Evolutionary conservation across 768 basidiomycete species (phyloP).

Genomic region (Rhizopogon salebrosus): DNA sequence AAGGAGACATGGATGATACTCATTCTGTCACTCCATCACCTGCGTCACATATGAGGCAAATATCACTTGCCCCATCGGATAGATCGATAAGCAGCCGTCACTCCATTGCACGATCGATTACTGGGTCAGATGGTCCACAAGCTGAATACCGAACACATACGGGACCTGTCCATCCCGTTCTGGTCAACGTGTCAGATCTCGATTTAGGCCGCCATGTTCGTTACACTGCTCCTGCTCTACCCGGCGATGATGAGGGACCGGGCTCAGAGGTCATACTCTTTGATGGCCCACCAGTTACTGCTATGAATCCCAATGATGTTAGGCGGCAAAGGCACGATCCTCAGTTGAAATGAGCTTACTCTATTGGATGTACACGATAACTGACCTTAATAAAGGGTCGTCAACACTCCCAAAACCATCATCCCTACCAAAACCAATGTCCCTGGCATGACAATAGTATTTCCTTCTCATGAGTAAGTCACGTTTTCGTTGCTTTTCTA

Average conservation of each 20-base stretch:
- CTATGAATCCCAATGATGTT: conserved; percentile 12
- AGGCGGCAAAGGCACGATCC: conserved; percentile 6
- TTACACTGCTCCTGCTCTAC: not conserved
- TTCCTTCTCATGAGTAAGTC: not conserved
- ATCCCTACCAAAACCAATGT: not conserved
- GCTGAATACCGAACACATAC: not conserved
- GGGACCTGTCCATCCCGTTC: not conserved
- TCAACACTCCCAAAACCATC: too few species aligned
- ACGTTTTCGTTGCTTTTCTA: not conserved
- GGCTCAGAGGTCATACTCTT: not conserved
- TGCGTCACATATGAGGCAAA: not conserved
- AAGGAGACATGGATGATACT: not conserved
- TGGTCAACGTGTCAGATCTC: not conserved
- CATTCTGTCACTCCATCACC: not conserved
- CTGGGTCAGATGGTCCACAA: not conserved
- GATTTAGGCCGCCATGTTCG: not conserved
- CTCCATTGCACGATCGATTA: too few species aligned
- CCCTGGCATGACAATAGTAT: not conserved
- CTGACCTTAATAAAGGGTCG: not conserved
- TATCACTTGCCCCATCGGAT: not conserved
- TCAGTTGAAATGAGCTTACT: not conserved
- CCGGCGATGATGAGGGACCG: conserved; percentile 1
- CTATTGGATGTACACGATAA: not conserved
- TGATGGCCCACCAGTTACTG: conserved; percentile 7
- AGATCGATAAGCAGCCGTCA: not conserved